Conservation (phyloP, 2,329 filamentous ascomycete genomes). For the Aureobasidium sp. region DNA sequence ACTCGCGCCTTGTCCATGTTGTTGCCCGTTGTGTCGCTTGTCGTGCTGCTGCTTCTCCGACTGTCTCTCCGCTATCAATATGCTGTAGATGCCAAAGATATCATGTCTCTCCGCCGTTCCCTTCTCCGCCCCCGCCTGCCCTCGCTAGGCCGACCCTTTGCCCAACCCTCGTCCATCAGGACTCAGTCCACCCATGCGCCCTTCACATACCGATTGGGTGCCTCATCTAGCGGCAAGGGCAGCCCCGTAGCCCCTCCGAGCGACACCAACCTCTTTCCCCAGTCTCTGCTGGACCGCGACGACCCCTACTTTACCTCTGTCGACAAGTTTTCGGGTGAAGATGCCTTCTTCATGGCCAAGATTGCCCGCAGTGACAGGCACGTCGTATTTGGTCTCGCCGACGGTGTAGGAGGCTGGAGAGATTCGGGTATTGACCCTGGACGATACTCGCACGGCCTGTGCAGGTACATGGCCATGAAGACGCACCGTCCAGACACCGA, state of each 20-base stretch:
- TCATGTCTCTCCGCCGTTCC: constrained; percentile 5
- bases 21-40: not conserved
- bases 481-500: constrained; percentile 50
- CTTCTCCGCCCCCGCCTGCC: constrained; percentile 1
- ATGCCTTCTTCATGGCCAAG: constrained; percentile 85
- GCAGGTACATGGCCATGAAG: constrained; percentile 79
- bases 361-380: constrained; percentile 60
- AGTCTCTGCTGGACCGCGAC: constrained; percentile 32
- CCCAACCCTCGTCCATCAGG: not conserved
- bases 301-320: constrained; percentile 40
- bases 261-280: constrained; percentile 37
- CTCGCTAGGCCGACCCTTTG: not conserved
- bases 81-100: not conserved
- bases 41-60: not conserved
- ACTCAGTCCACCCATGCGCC: constrained; percentile 8
- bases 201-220: constrained; percentile 34
- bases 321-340: constrained; percentile 73
- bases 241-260: constrained; percentile 37
- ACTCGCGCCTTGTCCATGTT: not conserved
- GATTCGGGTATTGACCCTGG: constrained; percentile 89
- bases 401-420: constrained; percentile 93
- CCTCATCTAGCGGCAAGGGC: constrained; percentile 30
- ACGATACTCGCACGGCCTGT: constrained; percentile 90
- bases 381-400: constrained; percentile 81
- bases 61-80: not conserved